Evolutionary conservation across 1,284 basidiomycete genomes (phyloP), one percentile per base, ranked within the genome.

Genomic region (Puccinia sorghi): DNA sequence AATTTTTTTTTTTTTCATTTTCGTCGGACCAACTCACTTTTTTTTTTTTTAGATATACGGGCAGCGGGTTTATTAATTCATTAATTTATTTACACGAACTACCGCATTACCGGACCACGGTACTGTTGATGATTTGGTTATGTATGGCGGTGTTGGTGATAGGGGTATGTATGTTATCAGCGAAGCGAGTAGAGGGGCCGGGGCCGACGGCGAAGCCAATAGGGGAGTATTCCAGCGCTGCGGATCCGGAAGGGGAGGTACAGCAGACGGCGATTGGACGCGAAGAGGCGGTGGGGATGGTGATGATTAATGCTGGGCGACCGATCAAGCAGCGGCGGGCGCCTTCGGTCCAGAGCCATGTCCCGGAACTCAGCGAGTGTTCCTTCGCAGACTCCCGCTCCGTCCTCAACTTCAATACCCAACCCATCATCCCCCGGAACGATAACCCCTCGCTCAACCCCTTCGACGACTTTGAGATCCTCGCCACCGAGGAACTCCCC

Each of bases 31-130:
- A 13, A 67, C n/a, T 43, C 9, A 15, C 41, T 12, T 12, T 43
- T 22, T 20, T 54, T 5, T 12, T 12, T 43, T 22, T 20, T 54
- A 79, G 76, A 37, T 79, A 79, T 50, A 79, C 76, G n/a, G 76
- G 67, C 17, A 79, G 76, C 54, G 76, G 76, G 27, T 79, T 79
- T 41, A 72, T 79, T 20, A 79, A 79, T 37, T 79, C 76, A 37
- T 69, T 79, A 41, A 72, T 79, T 27, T 79, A 79, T 64, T 61
- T 79, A 20, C 54, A 79, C 57, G 76, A 79, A 56, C 50, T 79
- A 32, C 69, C 76, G 7, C 46, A 61, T 59, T 79, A 79, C 50
- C 54, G 76, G 13, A 79, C 32, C 4, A 22, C 56, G 39, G 76
- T 79, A 0, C 69, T 79, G 13, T 27, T 79, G 7, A 79, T 79